These are phyloP conservation scores for Hanseniaspora pseudoguilliermondii DNA, from an alignment of 805 yeast genomes.

Conservation along the genomic window DNA sequence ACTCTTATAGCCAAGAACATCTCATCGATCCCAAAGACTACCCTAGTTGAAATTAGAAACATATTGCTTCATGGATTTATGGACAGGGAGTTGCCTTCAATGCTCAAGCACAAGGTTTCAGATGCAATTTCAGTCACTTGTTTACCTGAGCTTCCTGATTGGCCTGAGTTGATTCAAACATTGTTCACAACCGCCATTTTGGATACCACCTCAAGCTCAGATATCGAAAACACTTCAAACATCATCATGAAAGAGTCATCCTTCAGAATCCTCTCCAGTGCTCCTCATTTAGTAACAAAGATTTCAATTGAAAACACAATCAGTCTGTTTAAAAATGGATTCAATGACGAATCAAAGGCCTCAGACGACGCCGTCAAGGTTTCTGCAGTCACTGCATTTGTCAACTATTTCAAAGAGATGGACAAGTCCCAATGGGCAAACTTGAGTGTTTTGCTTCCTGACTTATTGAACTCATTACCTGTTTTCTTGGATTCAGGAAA, in stretches of 20 bases:
- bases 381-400: conserved; percentile 85
- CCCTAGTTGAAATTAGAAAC: conserved; percentile 48
- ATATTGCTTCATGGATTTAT: conserved; percentile 63
- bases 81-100: conserved; percentile 46
- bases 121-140: conserved; percentile 93
- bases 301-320: conserved; percentile 43
- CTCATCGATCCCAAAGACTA: conserved; percentile 50
- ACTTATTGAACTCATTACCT: conserved; percentile 74
- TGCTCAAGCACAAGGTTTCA: conserved; percentile 78
- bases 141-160: conserved; percentile 45
- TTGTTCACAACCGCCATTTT: conserved; percentile 50
- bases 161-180: conserved; percentile 73
- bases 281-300: conserved; percentile 63
- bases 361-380: conserved; percentile 71
- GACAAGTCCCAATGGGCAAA: conserved; percentile 70
- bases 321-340: conserved; percentile 67
- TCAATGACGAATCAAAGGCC: conserved; percentile 41
- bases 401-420: conserved; percentile 69
- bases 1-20: conserved; percentile 65
- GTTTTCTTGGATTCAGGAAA: conserved; percentile 67
- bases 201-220: not conserved
- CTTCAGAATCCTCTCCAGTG: conserved; percentile 73
- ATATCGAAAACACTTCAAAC: conserved; percentile 19
- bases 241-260: conserved; percentile 75
- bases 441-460: conserved; percentile 69